These are phyloP conservation scores for Ceratobasidium sp. DNA, from an alignment of 1,284 basidiomycete species.

Conservation along the genomic window DNA sequence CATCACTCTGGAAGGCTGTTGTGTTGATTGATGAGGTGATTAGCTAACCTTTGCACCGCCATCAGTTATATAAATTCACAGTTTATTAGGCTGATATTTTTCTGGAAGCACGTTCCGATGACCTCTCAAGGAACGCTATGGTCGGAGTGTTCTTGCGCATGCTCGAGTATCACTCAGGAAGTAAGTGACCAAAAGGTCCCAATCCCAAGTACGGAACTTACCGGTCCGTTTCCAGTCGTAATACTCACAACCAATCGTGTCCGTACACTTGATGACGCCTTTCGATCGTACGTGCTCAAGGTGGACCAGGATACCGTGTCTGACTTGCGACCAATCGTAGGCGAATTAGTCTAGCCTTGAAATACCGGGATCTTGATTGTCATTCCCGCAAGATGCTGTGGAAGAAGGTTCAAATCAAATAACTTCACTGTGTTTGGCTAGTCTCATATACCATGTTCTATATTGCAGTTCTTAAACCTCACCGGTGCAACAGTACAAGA, in stretches of 20 bases:
- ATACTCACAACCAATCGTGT: constrained; percentile 24
- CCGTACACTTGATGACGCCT: constrained; percentile 9
- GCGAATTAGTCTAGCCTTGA: constrained; percentile 14
- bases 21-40: constrained; percentile 22
- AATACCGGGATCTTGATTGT: constrained; percentile 14
- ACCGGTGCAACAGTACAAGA: neutral
- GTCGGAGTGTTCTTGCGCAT: constrained; percentile 21
- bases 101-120: constrained; percentile 4
- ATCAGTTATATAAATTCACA: neutral
- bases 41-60: neutral
- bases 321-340: neutral
- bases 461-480: neutral
- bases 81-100: constrained; percentile 18
- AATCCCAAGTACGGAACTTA: too few relatives aligned
- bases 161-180: constrained; percentile 23
- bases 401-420: neutral
- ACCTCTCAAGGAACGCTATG: constrained; percentile 7
- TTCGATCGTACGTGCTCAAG: constrained; percentile 1
- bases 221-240: neutral
- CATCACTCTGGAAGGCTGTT: constrained; percentile 19
- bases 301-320: neutral
- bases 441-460: neutral
- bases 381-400: constrained; percentile 4
- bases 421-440: neutral
- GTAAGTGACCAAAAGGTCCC: neutral